Base-by-base conservation (phyloP, 345 rosid species). In the Camelina sativa region DNA sequence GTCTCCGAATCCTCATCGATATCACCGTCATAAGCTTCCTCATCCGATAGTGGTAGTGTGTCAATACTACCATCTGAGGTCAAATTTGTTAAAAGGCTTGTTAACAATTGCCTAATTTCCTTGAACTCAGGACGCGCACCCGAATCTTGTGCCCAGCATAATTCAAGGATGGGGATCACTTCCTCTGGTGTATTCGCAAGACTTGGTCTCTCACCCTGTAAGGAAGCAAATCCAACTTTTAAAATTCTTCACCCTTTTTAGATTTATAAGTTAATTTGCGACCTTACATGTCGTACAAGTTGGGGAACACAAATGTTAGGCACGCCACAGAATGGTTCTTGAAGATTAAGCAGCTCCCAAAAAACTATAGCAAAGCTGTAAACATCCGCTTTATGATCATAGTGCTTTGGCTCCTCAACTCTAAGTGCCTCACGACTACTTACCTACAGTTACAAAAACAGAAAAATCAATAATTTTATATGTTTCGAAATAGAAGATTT, bases 381-480 rank as follows among this genome's bases (percentile, higher is more conserved):
- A 28, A 88, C 90, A 69, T 90, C 96, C 41, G 76, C 91, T 80
- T 88, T 90, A 81, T 85, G 92, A 75, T 88, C 88, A 51, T 90
- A 90, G 32, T 80, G 86, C 72, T 75, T 79, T 73, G 66, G 83
- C 52, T 68, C 84, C 48, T 85, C 90, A 9, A 23, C 9, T 22
- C 20, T 76, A 19, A 83, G 77, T 11, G 85, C 76, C 10, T 79
- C 89, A 77, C 9, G 41, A 76, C 84, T 80, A 72, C 71, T 82
- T 63, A 81, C 52, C 90, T 89, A 79, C 20, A 48, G 54, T 25
- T 25, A 43, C 38, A 22, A 25, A 74, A 43, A 25, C 12, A 52
- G 8, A 50, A 50, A 50, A 73, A 5, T 5, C 56, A 32, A 22
- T 53, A 6, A 1, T 22, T 22, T 28, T 11, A 1, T 25, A 55